Conservation (phyloP, 805 yeast genomes). For the Clavispora santaluciae region DNA sequence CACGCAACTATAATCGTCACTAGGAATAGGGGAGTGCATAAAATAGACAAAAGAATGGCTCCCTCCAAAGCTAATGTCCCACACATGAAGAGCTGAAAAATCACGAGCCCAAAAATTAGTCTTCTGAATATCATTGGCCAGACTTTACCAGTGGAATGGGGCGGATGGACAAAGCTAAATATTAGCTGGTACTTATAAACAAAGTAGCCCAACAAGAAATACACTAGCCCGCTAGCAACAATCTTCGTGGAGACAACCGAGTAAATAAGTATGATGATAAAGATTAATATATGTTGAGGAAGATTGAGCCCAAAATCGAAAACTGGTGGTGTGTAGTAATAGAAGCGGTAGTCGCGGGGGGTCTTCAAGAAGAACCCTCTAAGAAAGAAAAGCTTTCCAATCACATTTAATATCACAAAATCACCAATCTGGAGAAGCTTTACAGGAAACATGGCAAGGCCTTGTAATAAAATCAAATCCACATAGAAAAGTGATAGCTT, state of each 20-base stretch:
- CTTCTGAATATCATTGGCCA: slow-evolving; percentile 63
- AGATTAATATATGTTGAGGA: slow-evolving; percentile 58
- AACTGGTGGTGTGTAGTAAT: slow-evolving; percentile 52
- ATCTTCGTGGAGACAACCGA: slow-evolving; percentile 60
- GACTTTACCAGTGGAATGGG: slow-evolving; percentile 61
- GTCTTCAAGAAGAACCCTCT: slow-evolving; percentile 39
- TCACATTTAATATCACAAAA: slow-evolving; percentile 39
- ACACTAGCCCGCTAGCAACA: slow-evolving; percentile 52
- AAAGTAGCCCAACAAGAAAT: slow-evolving; percentile 52
- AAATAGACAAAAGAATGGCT: slow-evolving; percentile 44
- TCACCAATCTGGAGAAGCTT: slow-evolving; percentile 54
- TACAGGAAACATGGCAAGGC: slow-evolving; percentile 59
- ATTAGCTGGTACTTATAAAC: slow-evolving; percentile 60
- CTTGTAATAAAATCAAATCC: slow-evolving; percentile 65
- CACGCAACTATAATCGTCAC: slow-evolving; percentile 42
- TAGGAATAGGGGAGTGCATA: slow-evolving; percentile 46
- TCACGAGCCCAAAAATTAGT: slow-evolving; percentile 48
- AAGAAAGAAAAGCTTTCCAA: slow-evolving; percentile 35
- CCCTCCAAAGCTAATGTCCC: slow-evolving; percentile 60
- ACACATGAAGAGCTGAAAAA: slow-evolving; percentile 59
- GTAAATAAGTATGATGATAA: slow-evolving; percentile 54
- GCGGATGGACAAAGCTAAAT: slow-evolving; percentile 59
- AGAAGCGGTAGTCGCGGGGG: slow-evolving; percentile 47
- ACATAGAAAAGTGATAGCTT: slow-evolving; percentile 50
- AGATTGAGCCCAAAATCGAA: slow-evolving; percentile 58